Base-by-base conservation (phyloP, 2,329 filamentous ascomycete genomes). In the Lachnellula willkommii region DNA sequence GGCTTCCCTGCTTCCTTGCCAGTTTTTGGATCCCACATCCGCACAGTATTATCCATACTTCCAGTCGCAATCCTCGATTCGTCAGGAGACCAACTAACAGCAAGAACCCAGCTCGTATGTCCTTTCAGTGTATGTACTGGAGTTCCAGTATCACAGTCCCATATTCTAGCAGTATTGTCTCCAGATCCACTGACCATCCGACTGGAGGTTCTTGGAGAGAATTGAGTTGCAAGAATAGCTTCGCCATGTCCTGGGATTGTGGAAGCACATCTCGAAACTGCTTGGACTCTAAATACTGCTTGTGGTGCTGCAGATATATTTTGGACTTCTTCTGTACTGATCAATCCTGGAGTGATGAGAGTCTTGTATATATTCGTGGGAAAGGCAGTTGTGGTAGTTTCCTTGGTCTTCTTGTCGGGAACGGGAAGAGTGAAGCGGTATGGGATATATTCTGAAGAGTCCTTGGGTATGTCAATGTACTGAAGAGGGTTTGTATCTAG, bases 71-170 rank as follows among this genome's bases (percentile, higher is more conserved):
- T 81, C 46, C 87, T 81, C 28, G 80, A 79, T 11, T 88, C 90
- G 68, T 96, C 90, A 0, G 92, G 90, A 14, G 89, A 91, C 84
- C 90, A 97, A 53, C 85, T 83, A 3, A 96, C 90, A 2, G 85
- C 89, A 54, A 97, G 73, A 3, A 97, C 91, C 92, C 92, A 96
- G 58, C 88, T 88, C 2, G 87, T 86, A 71, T 97, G 94, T 0
- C 91, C 91, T 65, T 90, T 88, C 49, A 97, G 74, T 0, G 91
- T 97, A 71, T 89, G 83, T 59, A 90, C 82, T 0, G 92, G 91
- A 11, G 91, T 96, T 48, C 92, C 92, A 0, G 91, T 96, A 66
- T 96, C 90, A 49, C 90, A 92, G 67, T 99, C 92, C 90, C 90
- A 96, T 74, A 97, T 87, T 55, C 93, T 79, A 0, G 92, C 93